These are phyloP conservation scores for Ceratocystis colombiana DNA, from an alignment of 2,329 filamentous ascomycete genomes.

Conservation along the genomic window DNA sequence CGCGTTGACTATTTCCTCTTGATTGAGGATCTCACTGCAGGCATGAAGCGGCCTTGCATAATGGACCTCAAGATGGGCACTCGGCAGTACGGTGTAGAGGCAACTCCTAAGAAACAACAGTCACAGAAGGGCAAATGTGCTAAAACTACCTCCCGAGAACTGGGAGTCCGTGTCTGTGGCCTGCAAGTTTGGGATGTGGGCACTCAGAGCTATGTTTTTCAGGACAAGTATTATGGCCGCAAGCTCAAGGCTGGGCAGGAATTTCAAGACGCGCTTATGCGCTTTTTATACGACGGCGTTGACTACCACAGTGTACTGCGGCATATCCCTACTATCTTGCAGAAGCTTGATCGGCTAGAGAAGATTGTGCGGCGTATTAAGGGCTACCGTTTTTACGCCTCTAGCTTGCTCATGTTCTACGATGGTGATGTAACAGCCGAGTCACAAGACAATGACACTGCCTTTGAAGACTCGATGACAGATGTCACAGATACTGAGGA, in stretches of 20 bases:
- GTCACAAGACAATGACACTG: constrained; percentile 40
- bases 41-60: constrained; percentile 93
- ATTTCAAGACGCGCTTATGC: constrained; percentile 77
- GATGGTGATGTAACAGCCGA: constrained; percentile 63
- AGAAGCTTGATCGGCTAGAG: constrained; percentile 75
- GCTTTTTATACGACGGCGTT: constrained; percentile 84
- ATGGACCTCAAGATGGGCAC: constrained; percentile 99
- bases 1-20: constrained; percentile 88
- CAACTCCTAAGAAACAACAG: constrained; percentile 78
- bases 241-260: constrained; percentile 76
- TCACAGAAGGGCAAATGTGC: constrained; percentile 91
- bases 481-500: constrained; percentile 52
- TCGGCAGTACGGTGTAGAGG: constrained; percentile 89
- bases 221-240: constrained; percentile 95
- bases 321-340: constrained; percentile 78
- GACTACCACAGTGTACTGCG: constrained; percentile 68
- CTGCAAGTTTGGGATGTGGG: constrained; percentile 91
- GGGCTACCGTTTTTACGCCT: constrained; percentile 90
- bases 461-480: constrained; percentile 48
- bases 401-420: constrained; percentile 89
- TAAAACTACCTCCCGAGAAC: constrained; percentile 77
- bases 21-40: constrained; percentile 86
- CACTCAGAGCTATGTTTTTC: constrained; percentile 78
- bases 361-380: constrained; percentile 67
- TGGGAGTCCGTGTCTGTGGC: constrained; percentile 88